A percentile compares a stretch with the other conserved stretches of the same genome.
Conservation (phyloP, 2,329 filamentous ascomycete species). For the Scytalidium sp. region DNA sequence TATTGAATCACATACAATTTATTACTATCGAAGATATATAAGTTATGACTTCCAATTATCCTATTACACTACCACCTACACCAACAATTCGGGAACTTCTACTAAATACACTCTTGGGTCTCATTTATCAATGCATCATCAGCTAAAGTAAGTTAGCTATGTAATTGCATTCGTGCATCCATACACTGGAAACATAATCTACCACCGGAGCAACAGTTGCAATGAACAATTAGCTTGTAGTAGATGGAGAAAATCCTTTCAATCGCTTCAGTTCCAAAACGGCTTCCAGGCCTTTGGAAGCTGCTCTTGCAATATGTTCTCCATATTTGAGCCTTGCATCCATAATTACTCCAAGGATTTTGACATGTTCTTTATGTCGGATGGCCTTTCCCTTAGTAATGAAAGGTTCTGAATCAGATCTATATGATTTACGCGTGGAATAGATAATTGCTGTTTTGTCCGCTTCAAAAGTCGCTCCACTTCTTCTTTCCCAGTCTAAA, state of each 20-base stretch:
- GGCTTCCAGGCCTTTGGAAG: constrained; percentile 18
- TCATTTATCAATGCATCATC: too few relatives aligned
- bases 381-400: constrained; percentile 7
- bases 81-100: too few relatives aligned
- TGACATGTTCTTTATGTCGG: constrained; percentile 5
- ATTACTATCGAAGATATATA: too few relatives aligned
- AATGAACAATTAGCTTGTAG: constrained; percentile 20
- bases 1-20: too few relatives aligned
- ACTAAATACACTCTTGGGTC: too few relatives aligned
- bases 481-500: constrained; percentile 21
- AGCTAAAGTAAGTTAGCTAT: too few relatives aligned
- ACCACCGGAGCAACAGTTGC: constrained; percentile 19
- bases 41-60: too few relatives aligned
- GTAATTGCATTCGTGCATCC: constrained; percentile 18
- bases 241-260: constrained; percentile 13
- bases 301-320: constrained; percentile 20
- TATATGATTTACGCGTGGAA: constrained; percentile 6
- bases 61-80: too few relatives aligned
- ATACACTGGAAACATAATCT: constrained; percentile 24
- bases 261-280: constrained; percentile 15
- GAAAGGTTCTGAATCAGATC: constrained; percentile 2
- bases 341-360: constrained; percentile 21
- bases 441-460: constrained; percentile 24
- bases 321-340: constrained; percentile 22
- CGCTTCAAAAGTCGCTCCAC: constrained; percentile 22